phyloP scores from a whole-genome alignment of 2,329 filamentous ascomycete genomes.

The Pezicula radicicola region DNA sequence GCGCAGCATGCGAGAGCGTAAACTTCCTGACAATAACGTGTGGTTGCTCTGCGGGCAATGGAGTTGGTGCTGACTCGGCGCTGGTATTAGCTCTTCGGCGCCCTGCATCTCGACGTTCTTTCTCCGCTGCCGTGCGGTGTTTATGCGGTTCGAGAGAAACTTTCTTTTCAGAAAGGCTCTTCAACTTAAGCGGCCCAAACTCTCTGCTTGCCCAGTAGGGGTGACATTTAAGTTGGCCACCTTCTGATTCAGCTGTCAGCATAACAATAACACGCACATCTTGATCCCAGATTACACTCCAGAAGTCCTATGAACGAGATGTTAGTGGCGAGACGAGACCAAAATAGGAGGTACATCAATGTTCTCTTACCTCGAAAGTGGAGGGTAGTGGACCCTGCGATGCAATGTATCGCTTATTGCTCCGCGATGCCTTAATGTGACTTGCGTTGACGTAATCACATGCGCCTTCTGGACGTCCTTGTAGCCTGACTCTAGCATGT shows the following conservation, averaged over 20 bases:
- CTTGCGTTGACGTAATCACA: slow-evolving; percentile 98
- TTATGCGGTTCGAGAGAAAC: slow-evolving; percentile 67
- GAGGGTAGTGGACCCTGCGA: slow-evolving; percentile 90
- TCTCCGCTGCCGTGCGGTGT: slow-evolving; percentile 36
- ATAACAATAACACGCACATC: slow-evolving; percentile 94
- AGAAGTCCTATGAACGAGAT: slow-evolving; percentile 71
- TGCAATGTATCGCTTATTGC: slow-evolving; percentile 91
- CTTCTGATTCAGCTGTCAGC: slow-evolving; percentile 91
- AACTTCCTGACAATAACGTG: slow-evolving; percentile 86
- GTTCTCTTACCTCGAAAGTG: slow-evolving; percentile 75
- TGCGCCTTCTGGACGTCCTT: slow-evolving; percentile 59
- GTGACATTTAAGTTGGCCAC: slow-evolving; percentile 91
- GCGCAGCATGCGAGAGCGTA: slow-evolving; percentile 69
- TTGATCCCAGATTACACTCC: slow-evolving; percentile 96
- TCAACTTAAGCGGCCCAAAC: slow-evolving; percentile 76
- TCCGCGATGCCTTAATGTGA: slow-evolving; percentile 74
- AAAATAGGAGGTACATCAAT: background rate
- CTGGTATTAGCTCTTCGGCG: slow-evolving; percentile 54
- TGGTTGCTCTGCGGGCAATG: slow-evolving; percentile 53
- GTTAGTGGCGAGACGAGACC: slow-evolving; percentile 1
- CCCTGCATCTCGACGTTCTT: slow-evolving; percentile 32
- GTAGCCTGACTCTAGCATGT: slow-evolving; percentile 80
- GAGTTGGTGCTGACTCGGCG: slow-evolving; percentile 35
- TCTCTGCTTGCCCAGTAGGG: slow-evolving; percentile 82
- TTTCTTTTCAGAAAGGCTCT: slow-evolving; percentile 75